Percentiles rank a stretch among this genome's conserved stretches.
Conservation (phyloP, 2,329 filamentous ascomycete genomes). For the Corinectria fuckeliana region DNA sequence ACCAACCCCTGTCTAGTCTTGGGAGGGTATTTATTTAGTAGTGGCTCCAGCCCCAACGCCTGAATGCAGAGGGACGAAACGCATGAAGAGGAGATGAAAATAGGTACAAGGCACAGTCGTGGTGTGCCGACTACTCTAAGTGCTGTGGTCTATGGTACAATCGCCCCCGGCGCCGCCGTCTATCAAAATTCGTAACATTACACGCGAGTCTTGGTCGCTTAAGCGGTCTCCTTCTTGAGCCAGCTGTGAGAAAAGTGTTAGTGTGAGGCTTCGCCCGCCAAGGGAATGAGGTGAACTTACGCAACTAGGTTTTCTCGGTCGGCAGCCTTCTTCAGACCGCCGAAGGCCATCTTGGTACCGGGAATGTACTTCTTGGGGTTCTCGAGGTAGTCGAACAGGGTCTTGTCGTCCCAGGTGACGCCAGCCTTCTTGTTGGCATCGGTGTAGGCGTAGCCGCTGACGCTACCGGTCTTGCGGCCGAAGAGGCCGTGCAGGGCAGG, state of each 20-base stretch:
- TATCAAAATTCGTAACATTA: slow-evolving; percentile 47
- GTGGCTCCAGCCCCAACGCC: slow-evolving; percentile 32
- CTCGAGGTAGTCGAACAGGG: slow-evolving; percentile 97
- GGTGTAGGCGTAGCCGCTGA: slow-evolving; percentile 95
- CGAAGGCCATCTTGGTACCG: slow-evolving; percentile 99
- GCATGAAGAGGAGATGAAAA: slow-evolving; percentile 45
- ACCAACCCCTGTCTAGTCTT: slow-evolving; percentile 24
- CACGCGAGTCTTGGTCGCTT: slow-evolving; percentile 51
- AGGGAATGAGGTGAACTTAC: slow-evolving; percentile 60
- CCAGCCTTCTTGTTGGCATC: slow-evolving; percentile 99
- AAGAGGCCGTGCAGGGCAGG: slow-evolving; percentile 97
- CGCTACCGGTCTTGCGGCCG: slow-evolving; percentile 91
- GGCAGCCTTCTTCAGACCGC: slow-evolving; percentile 99
- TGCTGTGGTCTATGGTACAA: slow-evolving; percentile 50
- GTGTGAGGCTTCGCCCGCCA: slow-evolving; percentile 6
- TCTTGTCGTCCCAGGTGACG: slow-evolving; percentile 84
- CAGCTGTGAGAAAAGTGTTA: slow-evolving; percentile 53
- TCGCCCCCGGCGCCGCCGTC: slow-evolving; percentile 44
- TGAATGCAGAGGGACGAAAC: slow-evolving; percentile 24
- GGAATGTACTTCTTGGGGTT: slow-evolving; percentile 99
- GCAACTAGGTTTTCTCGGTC: slow-evolving; percentile 99
- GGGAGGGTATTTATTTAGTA: slow-evolving; percentile 1
- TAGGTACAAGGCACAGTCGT: slow-evolving; percentile 43
- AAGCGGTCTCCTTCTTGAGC: slow-evolving; percentile 74
- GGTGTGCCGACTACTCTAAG: slow-evolving; percentile 41